Percentiles rank a stretch among this genome's conserved stretches.
Conservation (phyloP, 768 basidiomycete genomes). For the Sarcodon aspratus region DNA sequence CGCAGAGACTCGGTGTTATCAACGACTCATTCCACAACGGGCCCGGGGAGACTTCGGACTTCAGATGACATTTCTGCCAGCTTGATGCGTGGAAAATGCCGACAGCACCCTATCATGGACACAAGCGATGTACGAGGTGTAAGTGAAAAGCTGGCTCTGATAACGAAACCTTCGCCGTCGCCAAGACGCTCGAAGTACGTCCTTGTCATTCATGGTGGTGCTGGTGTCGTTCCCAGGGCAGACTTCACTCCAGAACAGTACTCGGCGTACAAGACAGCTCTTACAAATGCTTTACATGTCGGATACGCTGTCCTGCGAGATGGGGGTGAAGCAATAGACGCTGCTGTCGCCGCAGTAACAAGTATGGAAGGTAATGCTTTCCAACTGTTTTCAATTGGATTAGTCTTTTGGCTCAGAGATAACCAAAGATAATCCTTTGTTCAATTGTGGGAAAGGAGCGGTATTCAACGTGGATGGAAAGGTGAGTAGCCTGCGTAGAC, state of each 20-base stretch:
- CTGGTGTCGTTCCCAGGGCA: constrained; percentile 53
- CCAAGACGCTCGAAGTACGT: too few relatives aligned
- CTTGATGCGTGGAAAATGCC: too few relatives aligned
- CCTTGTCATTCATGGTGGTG: constrained; percentile 74
- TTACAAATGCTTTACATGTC: constrained; percentile 43
- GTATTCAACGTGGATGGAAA: constrained; percentile 77
- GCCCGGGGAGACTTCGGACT: too few relatives aligned
- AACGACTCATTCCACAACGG: too few relatives aligned
- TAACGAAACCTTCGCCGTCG: too few relatives aligned
- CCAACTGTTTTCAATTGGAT: not conserved
- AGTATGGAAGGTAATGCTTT: constrained; percentile 49
- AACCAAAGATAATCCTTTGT: constrained; percentile 69
- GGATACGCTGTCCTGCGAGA: constrained; percentile 51
- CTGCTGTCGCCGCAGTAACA: constrained; percentile 63
- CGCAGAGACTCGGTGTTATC: too few relatives aligned
- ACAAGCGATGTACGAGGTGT: too few relatives aligned
- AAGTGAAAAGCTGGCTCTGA: too few relatives aligned
- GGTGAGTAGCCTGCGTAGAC: too few relatives aligned
- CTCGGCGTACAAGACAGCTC: constrained; percentile 41
- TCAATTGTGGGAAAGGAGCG: constrained; percentile 73
- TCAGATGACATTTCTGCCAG: too few relatives aligned
- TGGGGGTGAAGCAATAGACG: constrained; percentile 79
- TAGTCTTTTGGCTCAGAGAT: constrained; percentile 17
- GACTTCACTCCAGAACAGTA: constrained; percentile 50
- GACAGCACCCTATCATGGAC: too few relatives aligned